Evolutionary conservation across 805 yeast genomes (phyloP).

Genomic region (Ogataea naganishii): DNA sequence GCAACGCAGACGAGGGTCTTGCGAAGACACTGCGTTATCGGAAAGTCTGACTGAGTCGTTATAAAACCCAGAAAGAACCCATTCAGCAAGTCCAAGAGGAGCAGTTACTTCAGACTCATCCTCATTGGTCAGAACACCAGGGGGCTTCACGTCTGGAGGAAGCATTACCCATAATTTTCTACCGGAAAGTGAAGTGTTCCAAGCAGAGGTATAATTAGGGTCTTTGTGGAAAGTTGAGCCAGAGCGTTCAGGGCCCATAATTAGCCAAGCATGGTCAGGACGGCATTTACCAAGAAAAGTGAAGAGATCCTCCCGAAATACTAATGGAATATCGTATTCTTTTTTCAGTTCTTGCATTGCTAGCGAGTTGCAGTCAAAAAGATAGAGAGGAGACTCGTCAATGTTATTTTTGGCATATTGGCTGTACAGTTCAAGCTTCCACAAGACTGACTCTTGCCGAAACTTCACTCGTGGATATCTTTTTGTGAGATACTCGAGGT

Average conservation of each 20-base stretch:
- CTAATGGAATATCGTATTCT: constrained; percentile 46
- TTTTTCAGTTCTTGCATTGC: constrained; percentile 50
- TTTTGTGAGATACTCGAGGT: constrained; percentile 33
- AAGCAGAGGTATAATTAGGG: constrained; percentile 84
- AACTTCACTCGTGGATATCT: constrained; percentile 56
- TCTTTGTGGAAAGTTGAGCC: constrained; percentile 93
- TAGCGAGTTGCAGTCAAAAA: constrained; percentile 73
- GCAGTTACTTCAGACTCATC: constrained; percentile 85
- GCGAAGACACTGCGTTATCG: constrained; percentile 16
- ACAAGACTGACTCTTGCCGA: constrained; percentile 78
- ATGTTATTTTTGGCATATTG: constrained; percentile 51
- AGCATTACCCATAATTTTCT: constrained; percentile 83
- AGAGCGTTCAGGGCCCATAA: constrained; percentile 71
- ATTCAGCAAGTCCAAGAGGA: constrained; percentile 89
- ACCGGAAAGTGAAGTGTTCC: constrained; percentile 78
- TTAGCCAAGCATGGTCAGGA: constrained; percentile 91
- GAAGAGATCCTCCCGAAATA: constrained; percentile 56
- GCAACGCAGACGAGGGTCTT: constrained; percentile 26
- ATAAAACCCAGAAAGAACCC: constrained; percentile 79
- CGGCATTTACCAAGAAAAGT: constrained; percentile 50
- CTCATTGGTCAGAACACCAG: constrained; percentile 73
- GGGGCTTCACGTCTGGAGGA: constrained; percentile 70
- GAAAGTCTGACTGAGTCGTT: constrained; percentile 53
- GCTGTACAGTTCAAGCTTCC: constrained; percentile 58
- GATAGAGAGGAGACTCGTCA: constrained; percentile 81